A percentile compares a stretch with the other conserved stretches of the same genome.
Conservation (phyloP, 2,329 filamentous ascomycete species). For the Plenodomus lindquistii region DNA sequence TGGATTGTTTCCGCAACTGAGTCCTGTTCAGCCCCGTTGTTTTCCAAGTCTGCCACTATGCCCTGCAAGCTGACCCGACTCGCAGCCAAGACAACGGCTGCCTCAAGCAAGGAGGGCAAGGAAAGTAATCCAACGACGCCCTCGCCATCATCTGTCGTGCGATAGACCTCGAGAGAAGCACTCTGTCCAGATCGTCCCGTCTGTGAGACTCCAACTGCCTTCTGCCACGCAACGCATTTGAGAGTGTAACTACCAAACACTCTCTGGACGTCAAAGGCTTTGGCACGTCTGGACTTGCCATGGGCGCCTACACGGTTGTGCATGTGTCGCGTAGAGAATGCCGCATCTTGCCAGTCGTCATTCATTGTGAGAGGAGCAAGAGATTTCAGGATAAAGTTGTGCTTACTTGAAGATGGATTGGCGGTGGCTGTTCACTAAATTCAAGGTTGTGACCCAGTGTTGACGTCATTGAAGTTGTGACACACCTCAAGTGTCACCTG, state of each 20-base stretch:
- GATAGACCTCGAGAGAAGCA: constrained; percentile 21
- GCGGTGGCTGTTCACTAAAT: too few relatives aligned
- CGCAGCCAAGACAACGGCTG: constrained; percentile 20
- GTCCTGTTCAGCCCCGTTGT: constrained; percentile 5
- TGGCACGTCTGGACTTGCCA: constrained; percentile 12
- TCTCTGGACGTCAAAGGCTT: constrained; percentile 27
- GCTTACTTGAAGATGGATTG: too few relatives aligned
- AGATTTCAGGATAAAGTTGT: too few relatives aligned
- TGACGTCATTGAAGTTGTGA: too few relatives aligned
- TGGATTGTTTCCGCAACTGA: neutral
- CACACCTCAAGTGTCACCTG: too few relatives aligned
- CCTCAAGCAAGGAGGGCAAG: constrained; percentile 18
- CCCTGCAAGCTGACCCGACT: constrained; percentile 18
- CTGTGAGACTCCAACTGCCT: constrained; percentile 1
- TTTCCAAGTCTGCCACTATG: constrained; percentile 8
- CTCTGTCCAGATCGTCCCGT: constrained; percentile 5
- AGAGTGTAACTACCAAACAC: constrained; percentile 26
- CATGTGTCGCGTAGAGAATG: constrained; percentile 28
- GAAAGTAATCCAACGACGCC: constrained; percentile 23
- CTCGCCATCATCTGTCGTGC: constrained; percentile 21
- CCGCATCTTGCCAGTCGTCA: constrained; percentile 33
- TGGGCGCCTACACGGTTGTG: constrained; percentile 22
- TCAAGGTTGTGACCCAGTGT: too few relatives aligned
- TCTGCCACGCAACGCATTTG: constrained; percentile 27
- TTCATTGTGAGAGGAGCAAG: constrained; percentile 14